Evolutionary conservation across 2,329 filamentous ascomycete species (phyloP).

Genomic region (Fusarium lateritium): DNA sequence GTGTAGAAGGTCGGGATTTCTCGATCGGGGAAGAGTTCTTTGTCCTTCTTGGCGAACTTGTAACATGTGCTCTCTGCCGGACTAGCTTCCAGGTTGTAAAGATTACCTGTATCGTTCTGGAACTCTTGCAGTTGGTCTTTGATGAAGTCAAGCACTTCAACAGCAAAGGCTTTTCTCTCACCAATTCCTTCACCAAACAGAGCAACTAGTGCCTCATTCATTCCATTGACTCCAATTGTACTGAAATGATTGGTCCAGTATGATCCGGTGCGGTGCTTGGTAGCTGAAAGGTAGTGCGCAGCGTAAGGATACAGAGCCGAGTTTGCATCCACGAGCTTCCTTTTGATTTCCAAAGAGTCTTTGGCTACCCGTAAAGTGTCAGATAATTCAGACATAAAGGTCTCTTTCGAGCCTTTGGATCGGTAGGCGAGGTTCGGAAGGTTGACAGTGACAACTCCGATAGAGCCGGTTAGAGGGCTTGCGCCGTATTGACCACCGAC

Average conservation of each 20-base stretch:
- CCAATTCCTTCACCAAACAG: constrained; percentile 25
- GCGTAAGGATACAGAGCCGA: constrained; percentile 41
- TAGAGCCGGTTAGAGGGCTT: constrained; percentile 41
- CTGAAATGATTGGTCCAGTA: constrained; percentile 48
- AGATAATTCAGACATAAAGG: constrained; percentile 28
- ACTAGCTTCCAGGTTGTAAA: constrained; percentile 44
- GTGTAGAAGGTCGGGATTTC: constrained; percentile 41
- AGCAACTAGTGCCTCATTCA: constrained; percentile 37
- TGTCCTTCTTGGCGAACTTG: constrained; percentile 42
- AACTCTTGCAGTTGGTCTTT: constrained; percentile 41
- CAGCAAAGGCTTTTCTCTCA: constrained; percentile 22
- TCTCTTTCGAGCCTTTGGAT: constrained; percentile 19
- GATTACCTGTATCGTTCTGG: constrained; percentile 38
- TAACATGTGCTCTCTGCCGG: constrained; percentile 48
- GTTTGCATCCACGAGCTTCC: constrained; percentile 37
- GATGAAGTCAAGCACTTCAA: constrained; percentile 38
- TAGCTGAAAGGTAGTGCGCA: constrained; percentile 35
- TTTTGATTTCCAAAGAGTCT: constrained; percentile 44
- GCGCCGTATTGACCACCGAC: constrained; percentile 45
- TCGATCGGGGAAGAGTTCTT: constrained; percentile 26
- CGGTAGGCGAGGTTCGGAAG: constrained; percentile 42
- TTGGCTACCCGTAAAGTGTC: constrained; percentile 37
- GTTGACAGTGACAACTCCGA: constrained; percentile 45
- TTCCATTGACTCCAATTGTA: constrained; percentile 45
- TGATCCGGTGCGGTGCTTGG: constrained; percentile 44